Base-by-base conservation (phyloP, 2,329 filamentous ascomycete genomes). In the Fulvia fulva region DNA sequence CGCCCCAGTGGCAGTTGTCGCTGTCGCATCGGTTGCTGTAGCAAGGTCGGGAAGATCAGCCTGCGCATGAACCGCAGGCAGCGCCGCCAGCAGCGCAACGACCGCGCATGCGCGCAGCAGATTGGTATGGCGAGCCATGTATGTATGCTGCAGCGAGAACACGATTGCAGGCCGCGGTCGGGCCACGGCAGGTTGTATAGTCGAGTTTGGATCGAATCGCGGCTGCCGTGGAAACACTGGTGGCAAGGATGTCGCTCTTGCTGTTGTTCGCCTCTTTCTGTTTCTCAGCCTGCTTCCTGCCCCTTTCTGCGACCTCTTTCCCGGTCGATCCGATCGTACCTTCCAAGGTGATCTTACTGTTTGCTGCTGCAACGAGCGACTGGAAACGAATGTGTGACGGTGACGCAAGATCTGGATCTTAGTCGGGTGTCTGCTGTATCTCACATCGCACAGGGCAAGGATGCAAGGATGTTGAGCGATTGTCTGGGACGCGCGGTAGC, bases 31-130 rank as follows among this genome's bases (percentile, higher is more conserved):
- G 34, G 68, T 68, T 14, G 63, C 63, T 5, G 65, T 68, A 8
- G 60, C 55, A 41, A 71, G 66, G 45, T 70, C 58, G 16, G 71
- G 69, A 3, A 72, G 56, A 44, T 67, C 63, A 32, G 57, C 63
- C 55, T 70, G 67, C 23, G 67, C 65, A 49, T 63, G 55, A 3
- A 65, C 66, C n/a, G 62, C 43, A 46, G 45, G 44, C n/a, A 51
- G 41, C 22, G 65, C 58, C 50, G 57, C 56, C 28, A 64, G 57
- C 37, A 71, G 62, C 23, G 66, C 65, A 25, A 68, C 55, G 32
- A 68, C 52, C 28, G 62, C 61, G 41, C 68, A 46, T 6, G 57
- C 57, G 56, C 60, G 65, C 56, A 60, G 54, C 51, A 52, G 25
- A 28, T 58, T 45, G 9, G 37, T 53, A 23, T 34, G 44, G 46